Conservation (phyloP, 2,329 filamentous ascomycete species). For the Lachnellula hyalina region DNA sequence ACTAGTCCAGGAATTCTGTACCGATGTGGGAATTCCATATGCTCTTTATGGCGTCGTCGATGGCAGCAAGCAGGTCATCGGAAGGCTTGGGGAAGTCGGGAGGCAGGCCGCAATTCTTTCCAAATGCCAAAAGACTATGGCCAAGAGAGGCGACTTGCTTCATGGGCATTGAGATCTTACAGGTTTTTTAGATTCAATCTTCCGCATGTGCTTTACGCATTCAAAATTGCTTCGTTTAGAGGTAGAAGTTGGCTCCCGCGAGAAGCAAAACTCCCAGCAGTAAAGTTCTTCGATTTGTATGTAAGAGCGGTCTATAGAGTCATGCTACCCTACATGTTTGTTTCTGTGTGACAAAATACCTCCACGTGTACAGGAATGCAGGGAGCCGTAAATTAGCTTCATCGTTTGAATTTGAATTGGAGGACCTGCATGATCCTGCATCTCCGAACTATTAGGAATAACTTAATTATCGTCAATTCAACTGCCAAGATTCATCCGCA, state of each 20-base stretch:
- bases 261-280: not conserved
- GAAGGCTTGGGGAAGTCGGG: slow-evolving; percentile 70
- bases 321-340: not conserved
- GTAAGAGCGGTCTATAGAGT: slow-evolving; percentile 1
- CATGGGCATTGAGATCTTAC: slow-evolving; percentile 22
- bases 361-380: not conserved
- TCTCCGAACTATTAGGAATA: not conserved
- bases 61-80: slow-evolving; percentile 76
- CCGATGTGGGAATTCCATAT: slow-evolving; percentile 78
- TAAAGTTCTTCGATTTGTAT: not conserved
- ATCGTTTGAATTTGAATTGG: too few relatives aligned
- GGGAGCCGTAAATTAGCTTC: not conserved
- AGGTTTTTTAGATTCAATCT: not conserved
- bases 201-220: not conserved
- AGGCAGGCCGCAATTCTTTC: slow-evolving; percentile 72
- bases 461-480: too few relatives aligned
- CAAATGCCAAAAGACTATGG: slow-evolving; percentile 58
- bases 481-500: not conserved
- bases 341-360: not conserved
- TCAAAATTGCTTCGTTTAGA: not conserved
- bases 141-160: slow-evolving; percentile 30
- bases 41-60: slow-evolving; percentile 80
- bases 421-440: not conserved
- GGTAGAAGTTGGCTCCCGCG: not conserved
- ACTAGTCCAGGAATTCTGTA: slow-evolving; percentile 74